Base-by-base conservation (phyloP, 768 basidiomycete genomes). In the Podaxis sp. region DNA sequence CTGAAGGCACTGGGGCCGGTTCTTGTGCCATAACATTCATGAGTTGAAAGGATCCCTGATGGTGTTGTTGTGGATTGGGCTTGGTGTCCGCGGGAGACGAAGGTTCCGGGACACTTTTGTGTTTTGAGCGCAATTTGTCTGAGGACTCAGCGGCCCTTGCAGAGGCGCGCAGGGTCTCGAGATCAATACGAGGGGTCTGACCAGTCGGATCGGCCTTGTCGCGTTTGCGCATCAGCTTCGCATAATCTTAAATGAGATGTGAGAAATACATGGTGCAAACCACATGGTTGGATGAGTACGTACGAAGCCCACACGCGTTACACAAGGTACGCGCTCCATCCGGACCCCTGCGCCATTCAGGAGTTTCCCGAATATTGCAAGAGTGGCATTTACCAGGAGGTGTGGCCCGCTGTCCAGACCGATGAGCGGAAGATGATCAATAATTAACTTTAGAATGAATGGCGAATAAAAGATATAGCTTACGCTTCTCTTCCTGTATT, bases 371-470 rank as follows among this genome's bases (percentile, higher is more conserved):
- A 61, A 92, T 93, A 75, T 92, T 90, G 72, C 92, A 93, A 36
- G 92, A 92, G 74, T 93, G 90, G 69, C 92, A 93, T 71, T 93
- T 92, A 9, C 91, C 91, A 4, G 92, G 92, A 17, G 92, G 92
- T 40, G 88, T 91, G 49, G 92, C 90, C 67, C 92, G 86, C 92
- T 93, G 76, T 57, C 68, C 70, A 70, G 70, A 77, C 71, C 65
- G 75, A 73, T 71, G 66, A 67, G 67, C 68, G 67, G 68, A 73
- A 73, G 65, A 69, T 66, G 57, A 63, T 66, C 66, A 65, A 67
- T 55, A 64, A 65, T 59, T 61, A 63, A 52, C 53, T 51, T 52
- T 59, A 66, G 64, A 28, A 54, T 61, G 56, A 57, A 39, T 55
- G 53, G 15, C 13, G 42, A 24, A 52, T 53, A 52, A 65, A 58